Evolutionary conservation across 164 flowering plant species (phyloP).

Genomic region (Vitis vinifera): DNA sequence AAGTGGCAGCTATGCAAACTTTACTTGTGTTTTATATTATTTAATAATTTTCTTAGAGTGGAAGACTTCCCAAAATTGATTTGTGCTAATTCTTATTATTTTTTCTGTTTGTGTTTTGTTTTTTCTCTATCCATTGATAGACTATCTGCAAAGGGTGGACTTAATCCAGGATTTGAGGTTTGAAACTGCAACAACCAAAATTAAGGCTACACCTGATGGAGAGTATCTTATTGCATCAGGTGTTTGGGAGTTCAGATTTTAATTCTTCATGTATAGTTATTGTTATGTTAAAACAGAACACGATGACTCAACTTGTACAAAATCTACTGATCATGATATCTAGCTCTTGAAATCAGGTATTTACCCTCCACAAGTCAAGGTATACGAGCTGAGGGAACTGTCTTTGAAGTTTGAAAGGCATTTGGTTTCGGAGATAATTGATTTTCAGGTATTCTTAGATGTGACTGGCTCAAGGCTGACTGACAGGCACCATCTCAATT

Average conservation of each 20-base stretch:
- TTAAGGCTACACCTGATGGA: conserved; percentile 83
- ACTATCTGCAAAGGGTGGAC: conserved; percentile 72
- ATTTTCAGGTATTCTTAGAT: conserved; percentile 65
- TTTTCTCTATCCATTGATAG: conserved; percentile 32
- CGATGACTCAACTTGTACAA: neutral
- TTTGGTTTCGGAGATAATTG: conserved; percentile 73
- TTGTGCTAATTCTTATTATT: neutral
- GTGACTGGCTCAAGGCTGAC: neutral
- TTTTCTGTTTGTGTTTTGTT: neutral
- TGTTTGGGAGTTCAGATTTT: conserved; percentile 7
- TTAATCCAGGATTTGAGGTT: conserved; percentile 89
- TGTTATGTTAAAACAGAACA: neutral
- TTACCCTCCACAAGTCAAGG: conserved; percentile 95
- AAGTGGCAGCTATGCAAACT: too few relatives aligned
- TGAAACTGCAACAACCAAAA: conserved; percentile 81
- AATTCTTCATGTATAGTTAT: neutral
- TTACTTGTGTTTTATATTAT: neutral
- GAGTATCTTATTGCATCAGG: conserved; percentile 91
- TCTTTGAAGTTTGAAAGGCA: conserved; percentile 90
- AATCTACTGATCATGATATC: neutral
- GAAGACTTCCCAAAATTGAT: neutral
- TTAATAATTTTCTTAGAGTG: too few relatives aligned
- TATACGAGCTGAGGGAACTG: conserved; percentile 74
- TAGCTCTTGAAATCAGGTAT: conserved; percentile 48
- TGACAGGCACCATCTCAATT: too few relatives aligned